A percentile compares a stretch with the other conserved stretches of the same genome.
Evolutionary conservation across 2,329 filamentous ascomycete species (phyloP).

Genomic region (Diaporthe sp.): DNA sequence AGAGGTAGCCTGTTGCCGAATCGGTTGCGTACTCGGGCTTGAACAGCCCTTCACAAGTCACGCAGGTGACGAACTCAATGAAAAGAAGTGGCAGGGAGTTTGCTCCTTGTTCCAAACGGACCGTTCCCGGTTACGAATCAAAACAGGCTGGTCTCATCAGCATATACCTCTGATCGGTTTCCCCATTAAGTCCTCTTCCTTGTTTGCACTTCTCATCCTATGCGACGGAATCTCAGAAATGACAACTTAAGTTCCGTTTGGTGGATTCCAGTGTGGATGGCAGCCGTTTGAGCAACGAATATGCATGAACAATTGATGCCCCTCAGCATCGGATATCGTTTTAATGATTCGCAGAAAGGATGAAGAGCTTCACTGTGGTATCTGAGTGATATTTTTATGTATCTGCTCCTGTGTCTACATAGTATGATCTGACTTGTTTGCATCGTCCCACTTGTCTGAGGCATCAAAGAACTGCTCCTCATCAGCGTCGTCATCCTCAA

Average conservation of each 20-base stretch:
- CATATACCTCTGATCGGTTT: too few species aligned
- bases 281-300: background rate
- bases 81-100: too few species aligned
- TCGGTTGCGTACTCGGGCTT: background rate
- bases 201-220: too few species aligned
- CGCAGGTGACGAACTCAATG: background rate
- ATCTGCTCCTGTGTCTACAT: too few species aligned
- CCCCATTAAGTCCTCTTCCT: background rate
- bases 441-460: background rate
- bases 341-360: too few species aligned
- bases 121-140: background rate
- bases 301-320: background rate
- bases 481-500: background rate
- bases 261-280: background rate
- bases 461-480: slow-evolving; percentile 24
- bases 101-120: background rate
- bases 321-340: background rate
- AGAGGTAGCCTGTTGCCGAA: background rate
- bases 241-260: too few species aligned
- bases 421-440: background rate
- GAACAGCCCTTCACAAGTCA: background rate
- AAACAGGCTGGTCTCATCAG: background rate
- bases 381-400: background rate
- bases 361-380: background rate
- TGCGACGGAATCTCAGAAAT: too few species aligned